These are phyloP conservation scores for Gossypium lobatum DNA, from an alignment of 441 rosid genomes.

Conservation along the genomic window DNA sequence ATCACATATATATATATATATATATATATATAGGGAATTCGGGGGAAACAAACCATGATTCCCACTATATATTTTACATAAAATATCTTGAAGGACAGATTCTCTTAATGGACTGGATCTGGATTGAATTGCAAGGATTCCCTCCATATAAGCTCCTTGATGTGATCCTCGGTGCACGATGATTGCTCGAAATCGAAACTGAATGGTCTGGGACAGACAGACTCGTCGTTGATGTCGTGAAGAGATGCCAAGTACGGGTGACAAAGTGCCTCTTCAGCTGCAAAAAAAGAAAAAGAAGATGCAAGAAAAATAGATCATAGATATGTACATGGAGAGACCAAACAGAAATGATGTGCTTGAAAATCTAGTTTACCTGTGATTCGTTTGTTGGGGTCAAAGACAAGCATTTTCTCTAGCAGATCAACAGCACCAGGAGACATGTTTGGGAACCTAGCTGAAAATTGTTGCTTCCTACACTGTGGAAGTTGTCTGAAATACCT, in stretches of 20 bases:
- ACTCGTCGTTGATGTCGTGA: slow-evolving; percentile 59
- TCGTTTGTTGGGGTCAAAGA: slow-evolving; percentile 68
- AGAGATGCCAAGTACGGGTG: slow-evolving; percentile 61
- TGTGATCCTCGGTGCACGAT: slow-evolving; percentile 58
- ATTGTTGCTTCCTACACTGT: slow-evolving; percentile 49
- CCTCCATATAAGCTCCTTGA: slow-evolving; percentile 63
- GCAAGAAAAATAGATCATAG: background rate
- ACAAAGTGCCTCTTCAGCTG: slow-evolving; percentile 57
- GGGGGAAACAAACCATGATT: slow-evolving; percentile 7
- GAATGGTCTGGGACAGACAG: slow-evolving; percentile 52
- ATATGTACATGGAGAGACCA: background rate
- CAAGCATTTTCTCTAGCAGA: slow-evolving; percentile 68
- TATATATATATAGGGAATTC: background rate
- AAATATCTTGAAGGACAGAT: background rate
- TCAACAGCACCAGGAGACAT: slow-evolving; percentile 48
- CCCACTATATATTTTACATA: slow-evolving; percentile 8
- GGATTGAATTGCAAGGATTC: slow-evolving; percentile 65
- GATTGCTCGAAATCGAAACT: slow-evolving; percentile 58
- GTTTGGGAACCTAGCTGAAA: slow-evolving; percentile 48
- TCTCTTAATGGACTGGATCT: slow-evolving; percentile 33
- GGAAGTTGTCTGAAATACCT: slow-evolving; percentile 65
- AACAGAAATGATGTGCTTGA: slow-evolving; percentile 2
- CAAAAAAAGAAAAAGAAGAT: background rate
- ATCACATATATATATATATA: slow-evolving; percentile 2
- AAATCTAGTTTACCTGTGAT: slow-evolving; percentile 43